Evolutionary conservation across 2,329 filamentous ascomycete genomes (phyloP).

Genomic region (Teratosphaeria pseudoeucalypti): DNA sequence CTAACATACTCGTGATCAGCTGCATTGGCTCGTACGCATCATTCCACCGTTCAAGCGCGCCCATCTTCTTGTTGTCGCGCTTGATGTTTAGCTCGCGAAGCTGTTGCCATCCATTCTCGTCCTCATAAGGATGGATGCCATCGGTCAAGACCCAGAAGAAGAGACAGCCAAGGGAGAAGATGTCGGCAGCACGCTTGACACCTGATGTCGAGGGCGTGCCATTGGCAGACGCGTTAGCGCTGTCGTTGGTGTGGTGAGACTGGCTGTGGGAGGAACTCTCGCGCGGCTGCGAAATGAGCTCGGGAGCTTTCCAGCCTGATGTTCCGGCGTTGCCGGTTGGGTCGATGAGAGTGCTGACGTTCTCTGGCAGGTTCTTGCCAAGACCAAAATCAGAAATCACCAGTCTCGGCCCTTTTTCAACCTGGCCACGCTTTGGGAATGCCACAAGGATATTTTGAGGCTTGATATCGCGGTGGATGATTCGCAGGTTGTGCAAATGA

Average conservation of each 20-base stretch:
- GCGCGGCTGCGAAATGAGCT: slow-evolving; percentile 59
- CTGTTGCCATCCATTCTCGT: slow-evolving; percentile 81
- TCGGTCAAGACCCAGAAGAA: slow-evolving; percentile 98
- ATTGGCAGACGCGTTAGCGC: slow-evolving; percentile 46
- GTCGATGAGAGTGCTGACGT: slow-evolving; percentile 87
- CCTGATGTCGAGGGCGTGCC: slow-evolving; percentile 47
- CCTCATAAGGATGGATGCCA: slow-evolving; percentile 86
- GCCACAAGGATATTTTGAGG: slow-evolving; percentile 92
- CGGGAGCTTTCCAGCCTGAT: slow-evolving; percentile 90
- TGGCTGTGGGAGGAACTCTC: slow-evolving; percentile 35
- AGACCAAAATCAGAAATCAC: slow-evolving; percentile 96
- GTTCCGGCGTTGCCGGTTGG: slow-evolving; percentile 93
- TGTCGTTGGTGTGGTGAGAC: slow-evolving; percentile 31
- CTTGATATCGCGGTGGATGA: slow-evolving; percentile 94
- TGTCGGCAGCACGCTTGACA: slow-evolving; percentile 91
- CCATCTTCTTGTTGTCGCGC: slow-evolving; percentile 65
- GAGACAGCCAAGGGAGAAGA: slow-evolving; percentile 93
- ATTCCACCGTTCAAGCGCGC: slow-evolving; percentile 45
- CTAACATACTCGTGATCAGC: slow-evolving; percentile 72
- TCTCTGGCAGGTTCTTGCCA: slow-evolving; percentile 91
- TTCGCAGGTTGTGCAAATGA: slow-evolving; percentile 81
- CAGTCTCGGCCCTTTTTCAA: slow-evolving; percentile 59
- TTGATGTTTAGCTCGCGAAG: slow-evolving; percentile 87
- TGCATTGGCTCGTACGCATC: slow-evolving; percentile 81
- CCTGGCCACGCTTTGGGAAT: slow-evolving; percentile 55